These are phyloP conservation scores for Hyphodiscus sp. DNA, from an alignment of 2,329 filamentous ascomycete species.

Conservation along the genomic window DNA sequence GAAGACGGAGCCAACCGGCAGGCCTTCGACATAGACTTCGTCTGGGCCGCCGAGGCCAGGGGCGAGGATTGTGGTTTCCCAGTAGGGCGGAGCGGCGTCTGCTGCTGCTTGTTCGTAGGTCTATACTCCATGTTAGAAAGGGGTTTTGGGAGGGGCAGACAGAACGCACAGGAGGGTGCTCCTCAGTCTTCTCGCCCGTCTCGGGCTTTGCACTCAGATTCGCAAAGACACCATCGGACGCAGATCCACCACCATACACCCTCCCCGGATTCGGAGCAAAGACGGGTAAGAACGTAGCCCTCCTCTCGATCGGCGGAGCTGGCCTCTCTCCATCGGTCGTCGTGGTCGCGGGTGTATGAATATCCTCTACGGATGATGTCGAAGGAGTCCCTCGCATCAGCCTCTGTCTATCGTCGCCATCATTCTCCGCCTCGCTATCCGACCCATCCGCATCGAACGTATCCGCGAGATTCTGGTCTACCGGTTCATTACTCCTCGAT, in stretches of 20 bases:
- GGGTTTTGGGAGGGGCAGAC: conserved; percentile 1
- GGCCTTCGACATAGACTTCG: conserved; percentile 94
- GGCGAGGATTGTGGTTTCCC: conserved; percentile 96
- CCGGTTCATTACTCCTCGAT: conserved; percentile 41
- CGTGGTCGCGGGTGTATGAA: conserved; percentile 26
- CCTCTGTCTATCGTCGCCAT: conserved; percentile 76
- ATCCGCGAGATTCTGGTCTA: conserved; percentile 80
- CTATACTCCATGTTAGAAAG: conserved; percentile 39
- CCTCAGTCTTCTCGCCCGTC: conserved; percentile 70
- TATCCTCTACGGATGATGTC: conserved; percentile 24
- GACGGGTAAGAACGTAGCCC: conserved; percentile 23
- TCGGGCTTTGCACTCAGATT: conserved; percentile 91
- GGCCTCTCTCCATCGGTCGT: conserved; percentile 9
- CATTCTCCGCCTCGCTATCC: conserved; percentile 63
- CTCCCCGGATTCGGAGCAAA: conserved; percentile 30
- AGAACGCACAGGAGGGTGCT: conserved; percentile 81
- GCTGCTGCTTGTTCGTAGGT: conserved; percentile 98
- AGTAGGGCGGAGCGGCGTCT: conserved; percentile 93
- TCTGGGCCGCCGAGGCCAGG: conserved; percentile 85
- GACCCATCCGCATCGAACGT: conserved; percentile 83
- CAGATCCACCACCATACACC: conserved; percentile 66
- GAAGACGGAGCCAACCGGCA: conserved; percentile 85
- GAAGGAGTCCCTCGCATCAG: conserved; percentile 61
- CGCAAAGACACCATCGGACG: conserved; percentile 91
- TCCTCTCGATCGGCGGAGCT: conserved; percentile 21